These are phyloP conservation scores for Ormosia emarginata DNA, from an alignment of 306 rosid genomes.

Conservation along the genomic window DNA sequence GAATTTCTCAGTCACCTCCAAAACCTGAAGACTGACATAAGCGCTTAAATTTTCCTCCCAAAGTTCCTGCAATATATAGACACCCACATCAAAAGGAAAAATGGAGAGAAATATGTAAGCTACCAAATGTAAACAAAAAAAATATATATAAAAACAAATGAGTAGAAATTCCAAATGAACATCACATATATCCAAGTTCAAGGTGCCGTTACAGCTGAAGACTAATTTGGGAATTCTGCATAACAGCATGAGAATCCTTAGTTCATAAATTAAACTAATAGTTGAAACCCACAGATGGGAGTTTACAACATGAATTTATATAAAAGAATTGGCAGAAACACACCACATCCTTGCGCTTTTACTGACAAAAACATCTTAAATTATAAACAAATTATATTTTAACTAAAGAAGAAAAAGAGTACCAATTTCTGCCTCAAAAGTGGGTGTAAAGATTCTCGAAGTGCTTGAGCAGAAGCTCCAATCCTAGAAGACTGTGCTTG, in stretches of 20 bases:
- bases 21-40: conserved; percentile 89
- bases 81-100: not conserved
- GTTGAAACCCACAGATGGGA: not conserved
- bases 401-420: conserved; percentile 18
- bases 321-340: not conserved
- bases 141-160: no score
- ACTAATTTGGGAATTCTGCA: conserved; percentile 1
- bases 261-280: not conserved
- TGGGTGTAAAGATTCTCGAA: conserved; percentile 95
- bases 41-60: conserved; percentile 99
- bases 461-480: conserved; percentile 99
- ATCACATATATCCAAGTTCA: not conserved
- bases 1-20: conserved; percentile 85
- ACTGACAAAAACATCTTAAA: not conserved
- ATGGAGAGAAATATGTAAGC: conserved; percentile 13
- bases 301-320: not conserved
- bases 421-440: conserved; percentile 96
- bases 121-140: not conserved
- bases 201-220: not conserved
- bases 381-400: not conserved
- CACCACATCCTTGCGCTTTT: not conserved
- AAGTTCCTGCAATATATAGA: conserved; percentile 64
- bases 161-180: not conserved
- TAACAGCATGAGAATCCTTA: not conserved
- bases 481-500: conserved; percentile 99